Evolutionary conservation across 768 basidiomycete genomes (phyloP).

Genomic region (Pulveroboletus sp.): DNA sequence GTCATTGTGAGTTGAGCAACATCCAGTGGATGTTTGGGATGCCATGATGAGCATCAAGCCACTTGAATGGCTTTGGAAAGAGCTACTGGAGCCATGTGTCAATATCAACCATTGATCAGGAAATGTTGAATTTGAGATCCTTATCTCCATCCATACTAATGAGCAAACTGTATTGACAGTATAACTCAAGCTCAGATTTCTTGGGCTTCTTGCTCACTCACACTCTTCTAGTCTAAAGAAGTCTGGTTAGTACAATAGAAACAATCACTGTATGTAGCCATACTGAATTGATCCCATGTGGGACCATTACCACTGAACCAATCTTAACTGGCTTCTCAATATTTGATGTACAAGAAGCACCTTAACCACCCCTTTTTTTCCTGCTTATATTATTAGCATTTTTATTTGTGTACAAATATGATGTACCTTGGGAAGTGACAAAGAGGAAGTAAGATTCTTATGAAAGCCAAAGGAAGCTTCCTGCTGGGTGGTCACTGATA

Average conservation of each 20-base stretch:
- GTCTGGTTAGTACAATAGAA: neutral
- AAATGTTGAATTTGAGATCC: neutral
- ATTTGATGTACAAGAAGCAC: neutral
- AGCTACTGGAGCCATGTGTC: neutral
- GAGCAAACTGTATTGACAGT: neutral
- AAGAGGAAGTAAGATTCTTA: neutral
- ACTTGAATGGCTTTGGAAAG: constrained; percentile 5
- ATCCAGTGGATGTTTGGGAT: neutral
- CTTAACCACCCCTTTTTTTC: neutral
- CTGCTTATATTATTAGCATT: neutral
- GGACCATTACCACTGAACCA: constrained; percentile 1
- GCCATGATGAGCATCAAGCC: constrained; percentile 3
- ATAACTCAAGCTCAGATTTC: neutral
- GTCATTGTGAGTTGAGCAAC: neutral
- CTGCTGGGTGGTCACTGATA: neutral
- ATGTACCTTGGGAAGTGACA: neutral
- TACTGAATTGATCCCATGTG: neutral
- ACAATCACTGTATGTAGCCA: too few species aligned
- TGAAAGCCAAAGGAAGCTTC: constrained; percentile 1
- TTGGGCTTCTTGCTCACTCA: neutral
- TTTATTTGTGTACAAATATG: neutral
- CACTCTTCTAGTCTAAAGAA: neutral
- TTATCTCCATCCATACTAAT: neutral
- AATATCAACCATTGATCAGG: constrained; percentile 1
- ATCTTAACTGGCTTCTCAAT: constrained; percentile 4